A percentile compares a stretch with the other conserved stretches of the same genome.
Evolutionary conservation across 805 yeast genomes (phyloP).

Genomic region (Huiozyma naganishii): DNA sequence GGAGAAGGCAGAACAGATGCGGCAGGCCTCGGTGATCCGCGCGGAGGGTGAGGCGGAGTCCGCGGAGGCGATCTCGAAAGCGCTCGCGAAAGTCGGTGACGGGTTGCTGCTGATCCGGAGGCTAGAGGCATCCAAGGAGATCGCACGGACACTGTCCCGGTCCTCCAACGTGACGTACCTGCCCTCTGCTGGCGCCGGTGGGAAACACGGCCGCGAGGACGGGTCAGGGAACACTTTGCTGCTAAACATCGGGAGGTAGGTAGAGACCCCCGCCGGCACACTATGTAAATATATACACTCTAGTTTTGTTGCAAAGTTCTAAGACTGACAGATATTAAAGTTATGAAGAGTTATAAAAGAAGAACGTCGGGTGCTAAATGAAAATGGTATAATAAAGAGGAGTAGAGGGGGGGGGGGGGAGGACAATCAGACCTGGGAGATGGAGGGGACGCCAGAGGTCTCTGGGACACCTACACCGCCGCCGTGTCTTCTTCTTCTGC

Average conservation of each 20-base stretch:
- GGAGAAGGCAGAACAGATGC: conserved; percentile 94
- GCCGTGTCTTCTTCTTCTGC: conserved; percentile 32
- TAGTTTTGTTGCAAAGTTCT: too few species aligned
- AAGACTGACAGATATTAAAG: too few species aligned
- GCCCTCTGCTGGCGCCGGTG: conserved; percentile 40
- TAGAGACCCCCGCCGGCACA: too few species aligned
- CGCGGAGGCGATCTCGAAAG: conserved; percentile 89
- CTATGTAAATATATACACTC: background rate
- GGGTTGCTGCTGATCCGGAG: conserved; percentile 89
- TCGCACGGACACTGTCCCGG: conserved; percentile 75
- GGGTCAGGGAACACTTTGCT: conserved; percentile 43
- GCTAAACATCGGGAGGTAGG: conserved; percentile 57
- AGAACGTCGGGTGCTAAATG: background rate
- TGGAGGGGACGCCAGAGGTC: conserved; percentile 72
- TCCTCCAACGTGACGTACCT: conserved; percentile 83
- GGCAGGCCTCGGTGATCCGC: conserved; percentile 87
- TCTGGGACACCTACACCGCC: conserved; percentile 11
- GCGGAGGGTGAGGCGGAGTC: conserved; percentile 99
- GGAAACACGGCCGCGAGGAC: conserved; percentile 27
- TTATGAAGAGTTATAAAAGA: background rate
- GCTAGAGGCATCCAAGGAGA: conserved; percentile 92
- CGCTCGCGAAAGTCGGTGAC: conserved; percentile 89
- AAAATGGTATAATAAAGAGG: background rate
- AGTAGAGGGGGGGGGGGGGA: too few species aligned
- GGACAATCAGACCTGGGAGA: conserved; percentile 87